Conservation (phyloP, 495 filamentous ascomycete species). For the Penicillium daleae region DNA sequence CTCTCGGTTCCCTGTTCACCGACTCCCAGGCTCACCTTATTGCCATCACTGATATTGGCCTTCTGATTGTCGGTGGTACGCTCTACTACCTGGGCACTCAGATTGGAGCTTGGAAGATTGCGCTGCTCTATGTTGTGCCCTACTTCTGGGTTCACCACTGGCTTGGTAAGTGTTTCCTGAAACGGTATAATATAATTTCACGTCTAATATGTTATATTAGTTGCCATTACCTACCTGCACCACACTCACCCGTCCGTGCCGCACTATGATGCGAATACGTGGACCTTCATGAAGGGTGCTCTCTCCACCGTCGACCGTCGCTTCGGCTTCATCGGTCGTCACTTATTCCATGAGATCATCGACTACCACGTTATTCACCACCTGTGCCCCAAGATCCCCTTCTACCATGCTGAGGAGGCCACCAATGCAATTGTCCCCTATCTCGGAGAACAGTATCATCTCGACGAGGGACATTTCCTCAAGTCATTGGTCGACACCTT, state of each 20-base stretch:
- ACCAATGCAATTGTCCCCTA: slow-evolving; percentile 80
- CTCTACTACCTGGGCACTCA: slow-evolving; percentile 49
- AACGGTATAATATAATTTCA: not conserved
- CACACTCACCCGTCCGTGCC: slow-evolving; percentile 86
- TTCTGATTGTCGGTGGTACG: slow-evolving; percentile 47
- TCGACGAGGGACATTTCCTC: slow-evolving; percentile 26
- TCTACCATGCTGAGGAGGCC: slow-evolving; percentile 90
- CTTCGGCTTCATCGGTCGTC: slow-evolving; percentile 85
- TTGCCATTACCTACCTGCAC: slow-evolving; percentile 87
- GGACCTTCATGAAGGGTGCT: slow-evolving; percentile 86
- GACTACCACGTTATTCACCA: slow-evolving; percentile 93
- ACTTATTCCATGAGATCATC: slow-evolving; percentile 87
- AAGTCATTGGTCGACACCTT: slow-evolving; percentile 27
- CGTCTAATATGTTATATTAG: slow-evolving; percentile 37
- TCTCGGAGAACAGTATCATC: slow-evolving; percentile 77
- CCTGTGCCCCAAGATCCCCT: slow-evolving; percentile 82
- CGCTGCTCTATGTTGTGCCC: slow-evolving; percentile 56
- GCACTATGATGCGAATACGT: slow-evolving; percentile 76
- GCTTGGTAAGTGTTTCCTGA: slow-evolving; percentile 46
- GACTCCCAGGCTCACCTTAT: slow-evolving; percentile 58
- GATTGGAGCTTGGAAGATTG: slow-evolving; percentile 55
- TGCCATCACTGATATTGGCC: slow-evolving; percentile 61
- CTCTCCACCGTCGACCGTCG: slow-evolving; percentile 88
- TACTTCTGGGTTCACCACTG: slow-evolving; percentile 67
- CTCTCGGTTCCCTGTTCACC: slow-evolving; percentile 63